These are phyloP conservation scores for Pichia rugopelliculosa DNA, from an alignment of 805 yeast genomes.

Conservation along the genomic window DNA sequence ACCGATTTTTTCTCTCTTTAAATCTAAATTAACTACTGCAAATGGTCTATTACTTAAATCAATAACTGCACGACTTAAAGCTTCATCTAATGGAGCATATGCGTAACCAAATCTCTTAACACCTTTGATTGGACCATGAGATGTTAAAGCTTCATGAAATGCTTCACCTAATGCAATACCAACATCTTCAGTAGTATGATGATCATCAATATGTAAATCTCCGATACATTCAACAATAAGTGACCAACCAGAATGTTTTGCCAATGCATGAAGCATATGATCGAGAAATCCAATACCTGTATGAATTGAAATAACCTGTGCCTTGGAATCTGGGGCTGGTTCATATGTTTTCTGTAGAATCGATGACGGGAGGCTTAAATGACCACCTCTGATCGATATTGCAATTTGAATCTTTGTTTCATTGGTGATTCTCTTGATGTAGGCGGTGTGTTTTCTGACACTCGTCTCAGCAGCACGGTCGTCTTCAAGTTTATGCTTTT, in stretches of 20 bases:
- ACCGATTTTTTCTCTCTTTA: constrained; percentile 89
- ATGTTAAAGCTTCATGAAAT: constrained; percentile 67
- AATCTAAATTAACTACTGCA: constrained; percentile 83
- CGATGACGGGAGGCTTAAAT: constrained; percentile 53
- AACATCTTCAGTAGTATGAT: constrained; percentile 93
- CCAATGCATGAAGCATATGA: constrained; percentile 96
- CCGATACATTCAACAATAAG: constrained; percentile 84
- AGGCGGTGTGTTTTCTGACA: constrained; percentile 31
- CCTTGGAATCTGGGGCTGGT: constrained; percentile 35
- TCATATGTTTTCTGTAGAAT: constrained; percentile 32
- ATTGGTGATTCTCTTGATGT: constrained; percentile 68
- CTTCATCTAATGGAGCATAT: constrained; percentile 95
- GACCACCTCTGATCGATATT: constrained; percentile 79
- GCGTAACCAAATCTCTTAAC: constrained; percentile 90
- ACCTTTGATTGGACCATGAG: constrained; percentile 71
- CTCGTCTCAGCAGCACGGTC: constrained; percentile 3
- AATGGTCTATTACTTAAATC: constrained; percentile 90
- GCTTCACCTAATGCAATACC: constrained; percentile 89
- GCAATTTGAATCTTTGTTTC: constrained; percentile 91
- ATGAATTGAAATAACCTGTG: constrained; percentile 72
- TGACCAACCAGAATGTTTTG: constrained; percentile 97
- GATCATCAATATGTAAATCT: constrained; percentile 94
- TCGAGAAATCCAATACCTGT: constrained; percentile 95
- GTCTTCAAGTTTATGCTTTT: constrained; percentile 11
- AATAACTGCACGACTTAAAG: constrained; percentile 90